These are phyloP conservation scores for Dothideomycetes sp. DNA, from an alignment of 2,329 filamentous ascomycete species.

Conservation along the genomic window DNA sequence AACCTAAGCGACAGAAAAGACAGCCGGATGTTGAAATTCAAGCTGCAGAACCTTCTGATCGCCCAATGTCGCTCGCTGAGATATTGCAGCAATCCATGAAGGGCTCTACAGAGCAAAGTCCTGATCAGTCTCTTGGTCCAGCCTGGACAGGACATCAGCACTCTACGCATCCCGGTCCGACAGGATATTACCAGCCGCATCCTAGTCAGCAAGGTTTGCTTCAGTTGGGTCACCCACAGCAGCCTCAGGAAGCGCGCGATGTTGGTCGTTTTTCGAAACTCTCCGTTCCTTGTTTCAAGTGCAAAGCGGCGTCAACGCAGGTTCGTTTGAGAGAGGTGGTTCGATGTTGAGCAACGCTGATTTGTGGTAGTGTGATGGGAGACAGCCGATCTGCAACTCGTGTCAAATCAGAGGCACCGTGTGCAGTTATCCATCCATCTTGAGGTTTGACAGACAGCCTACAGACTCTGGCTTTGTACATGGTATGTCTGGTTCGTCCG, in stretches of 20 bases:
- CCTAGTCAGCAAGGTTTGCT: background rate
- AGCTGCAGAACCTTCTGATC: constrained; percentile 5
- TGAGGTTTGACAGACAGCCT: constrained; percentile 8
- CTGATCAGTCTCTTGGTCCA: background rate
- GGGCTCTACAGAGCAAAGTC: background rate
- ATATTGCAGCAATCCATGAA: constrained; percentile 14
- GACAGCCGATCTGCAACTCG: constrained; percentile 6
- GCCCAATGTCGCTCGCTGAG: constrained; percentile 17
- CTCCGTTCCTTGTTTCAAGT: constrained; percentile 7
- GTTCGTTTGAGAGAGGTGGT: background rate
- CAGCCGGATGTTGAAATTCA: background rate
- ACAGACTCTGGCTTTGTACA: constrained; percentile 5
- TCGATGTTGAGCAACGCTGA: too few relatives aligned
- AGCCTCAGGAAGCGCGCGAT: constrained; percentile 1
- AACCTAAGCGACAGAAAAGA: constrained; percentile 4
- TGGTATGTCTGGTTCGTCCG: background rate
- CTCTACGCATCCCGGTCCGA: background rate
- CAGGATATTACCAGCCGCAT: background rate
- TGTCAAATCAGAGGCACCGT: constrained; percentile 5
- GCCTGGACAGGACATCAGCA: background rate
- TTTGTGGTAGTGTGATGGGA: constrained; percentile 8
- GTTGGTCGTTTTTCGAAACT: constrained; percentile 8
- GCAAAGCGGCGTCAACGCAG: constrained; percentile 6
- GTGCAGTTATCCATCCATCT: constrained; percentile 8
- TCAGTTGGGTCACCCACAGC: background rate